A percentile compares a stretch with the other conserved stretches of the same genome.
Evolutionary conservation across 805 yeast genomes (phyloP).

Genomic region (Saccharomyces eubayanus): DNA sequence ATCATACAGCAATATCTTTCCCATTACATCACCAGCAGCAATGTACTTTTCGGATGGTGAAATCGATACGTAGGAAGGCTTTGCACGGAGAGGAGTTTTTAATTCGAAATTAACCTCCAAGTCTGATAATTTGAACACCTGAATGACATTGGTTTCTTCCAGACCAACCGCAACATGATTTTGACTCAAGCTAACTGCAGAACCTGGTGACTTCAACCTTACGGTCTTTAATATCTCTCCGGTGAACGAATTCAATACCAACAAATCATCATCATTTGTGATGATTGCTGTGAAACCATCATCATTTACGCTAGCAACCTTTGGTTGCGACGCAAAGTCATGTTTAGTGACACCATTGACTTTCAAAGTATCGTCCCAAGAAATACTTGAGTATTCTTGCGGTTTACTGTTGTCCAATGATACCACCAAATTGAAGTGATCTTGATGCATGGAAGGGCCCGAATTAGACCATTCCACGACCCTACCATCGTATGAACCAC

Average conservation of each 20-base stretch:
- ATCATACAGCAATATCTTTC: constrained; percentile 73
- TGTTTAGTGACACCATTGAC: constrained; percentile 18
- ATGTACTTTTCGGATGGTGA: constrained; percentile 61
- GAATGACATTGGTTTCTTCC: constrained; percentile 33
- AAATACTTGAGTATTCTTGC: constrained; percentile 43
- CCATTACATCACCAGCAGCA: constrained; percentile 82
- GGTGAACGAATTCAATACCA: constrained; percentile 28
- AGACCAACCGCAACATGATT: constrained; percentile 44
- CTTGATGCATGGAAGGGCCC: constrained; percentile 33
- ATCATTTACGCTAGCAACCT: constrained; percentile 33
- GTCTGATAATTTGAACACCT: constrained; percentile 33
- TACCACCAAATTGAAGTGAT: constrained; percentile 62
- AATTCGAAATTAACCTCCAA: constrained; percentile 28
- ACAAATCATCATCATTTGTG: constrained; percentile 37
- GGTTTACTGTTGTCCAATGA: constrained; percentile 35
- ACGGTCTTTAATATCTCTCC: constrained; percentile 28
- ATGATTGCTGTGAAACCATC: constrained; percentile 36
- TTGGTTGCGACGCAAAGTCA: constrained; percentile 43
- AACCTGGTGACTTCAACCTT: constrained; percentile 34
- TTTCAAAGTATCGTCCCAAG: constrained; percentile 83
- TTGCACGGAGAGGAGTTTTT: constrained; percentile 44
- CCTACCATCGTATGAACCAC: constrained; percentile 82
- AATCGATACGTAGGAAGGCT: constrained; percentile 53
- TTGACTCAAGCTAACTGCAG: constrained; percentile 40
- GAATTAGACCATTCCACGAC: constrained; percentile 49